Conservation (phyloP, 495 filamentous ascomycete genomes). For the Xylaria scruposa region DNA sequence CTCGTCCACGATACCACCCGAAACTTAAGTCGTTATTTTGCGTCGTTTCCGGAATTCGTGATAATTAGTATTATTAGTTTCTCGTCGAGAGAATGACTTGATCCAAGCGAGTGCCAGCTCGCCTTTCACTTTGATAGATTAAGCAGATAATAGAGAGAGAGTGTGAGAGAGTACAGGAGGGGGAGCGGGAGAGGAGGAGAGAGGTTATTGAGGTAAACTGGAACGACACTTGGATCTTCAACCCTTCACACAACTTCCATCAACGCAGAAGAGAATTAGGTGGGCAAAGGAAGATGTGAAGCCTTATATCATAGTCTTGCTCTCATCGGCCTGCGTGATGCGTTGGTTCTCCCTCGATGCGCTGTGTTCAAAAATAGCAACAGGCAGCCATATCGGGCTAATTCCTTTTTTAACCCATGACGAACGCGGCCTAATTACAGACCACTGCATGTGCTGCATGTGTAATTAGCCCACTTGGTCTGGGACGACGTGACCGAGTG, state of each 20-base stretch:
- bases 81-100: constrained; percentile 56
- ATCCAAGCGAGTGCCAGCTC: constrained; percentile 62
- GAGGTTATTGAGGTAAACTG: constrained; percentile 45
- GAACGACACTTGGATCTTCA: constrained; percentile 58
- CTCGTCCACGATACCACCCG: constrained; percentile 35
- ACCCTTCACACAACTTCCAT: constrained; percentile 38
- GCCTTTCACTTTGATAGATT: constrained; percentile 52
- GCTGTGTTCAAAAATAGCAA: constrained; percentile 47
- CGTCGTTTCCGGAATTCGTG: constrained; percentile 38
- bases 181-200: constrained; percentile 37
- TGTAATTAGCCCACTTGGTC: constrained; percentile 43
- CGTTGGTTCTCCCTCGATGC: constrained; percentile 37
- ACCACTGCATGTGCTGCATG: constrained; percentile 42
- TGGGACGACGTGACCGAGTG: constrained; percentile 41
- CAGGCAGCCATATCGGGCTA: constrained; percentile 42
- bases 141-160: constrained; percentile 32
- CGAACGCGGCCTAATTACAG: constrained; percentile 42
- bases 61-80: constrained; percentile 49
- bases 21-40: constrained; percentile 24
- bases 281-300: constrained; percentile 50
- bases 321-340: constrained; percentile 37
- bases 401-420: constrained; percentile 45
- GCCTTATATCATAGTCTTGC: constrained; percentile 57
- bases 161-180: constrained; percentile 27
- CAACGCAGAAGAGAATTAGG: constrained; percentile 35